Percentiles rank a stretch among this genome's conserved stretches.
Evolutionary conservation across 169 alveolate genomes (phyloP).

Genomic region (Cryptosporidium sp.): DNA sequence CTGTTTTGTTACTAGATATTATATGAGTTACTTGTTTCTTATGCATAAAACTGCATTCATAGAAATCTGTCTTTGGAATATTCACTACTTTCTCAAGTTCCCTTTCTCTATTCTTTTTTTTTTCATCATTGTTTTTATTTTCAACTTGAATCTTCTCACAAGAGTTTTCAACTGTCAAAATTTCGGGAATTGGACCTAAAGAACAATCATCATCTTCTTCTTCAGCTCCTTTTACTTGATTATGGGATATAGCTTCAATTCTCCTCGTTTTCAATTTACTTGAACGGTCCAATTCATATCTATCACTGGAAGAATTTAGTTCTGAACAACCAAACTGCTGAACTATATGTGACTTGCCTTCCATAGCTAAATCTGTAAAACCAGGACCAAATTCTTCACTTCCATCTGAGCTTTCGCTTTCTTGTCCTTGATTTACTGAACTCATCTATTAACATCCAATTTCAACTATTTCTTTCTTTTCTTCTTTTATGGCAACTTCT

Average conservation of each 20-base stretch:
- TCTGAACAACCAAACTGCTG: not conserved
- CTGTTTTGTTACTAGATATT: slow-evolving; percentile 87
- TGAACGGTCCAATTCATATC: not conserved
- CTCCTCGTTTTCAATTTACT: not conserved
- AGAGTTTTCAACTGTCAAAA: not conserved
- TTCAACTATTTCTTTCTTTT: not conserved
- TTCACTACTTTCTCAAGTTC: slow-evolving; percentile 49
- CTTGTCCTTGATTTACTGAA: not conserved
- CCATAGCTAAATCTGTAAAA: not conserved
- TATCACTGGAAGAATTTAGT: not conserved
- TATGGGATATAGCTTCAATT: not conserved
- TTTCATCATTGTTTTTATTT: not conserved
- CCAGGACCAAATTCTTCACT: slow-evolving; percentile 11
- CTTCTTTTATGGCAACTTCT: not conserved
- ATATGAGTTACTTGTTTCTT: slow-evolving; percentile 87
- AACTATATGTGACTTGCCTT: not conserved
- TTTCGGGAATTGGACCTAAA: not conserved
- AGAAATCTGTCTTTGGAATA: slow-evolving; percentile 86
- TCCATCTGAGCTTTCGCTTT: not conserved
- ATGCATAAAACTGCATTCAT: slow-evolving; percentile 92
- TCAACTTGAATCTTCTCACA: not conserved
- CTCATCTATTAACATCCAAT: not conserved
- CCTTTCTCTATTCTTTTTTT: not conserved
- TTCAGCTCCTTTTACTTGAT: not conserved
- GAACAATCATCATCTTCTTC: not conserved